These are phyloP conservation scores for Prunus armeniaca DNA, from an alignment of 306 rosid species.

Conservation along the genomic window DNA sequence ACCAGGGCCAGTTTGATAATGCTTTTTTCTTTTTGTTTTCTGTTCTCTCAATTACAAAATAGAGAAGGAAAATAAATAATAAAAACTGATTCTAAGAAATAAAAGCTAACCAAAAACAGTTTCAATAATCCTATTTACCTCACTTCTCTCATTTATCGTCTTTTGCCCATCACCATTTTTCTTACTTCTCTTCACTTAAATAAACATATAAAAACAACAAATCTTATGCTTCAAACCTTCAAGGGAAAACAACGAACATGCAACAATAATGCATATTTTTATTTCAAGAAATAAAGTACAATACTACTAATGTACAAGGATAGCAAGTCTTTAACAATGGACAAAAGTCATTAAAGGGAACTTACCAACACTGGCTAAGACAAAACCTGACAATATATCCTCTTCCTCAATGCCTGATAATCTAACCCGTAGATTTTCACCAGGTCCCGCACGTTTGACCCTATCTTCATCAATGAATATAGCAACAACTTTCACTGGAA, in stretches of 20 bases:
- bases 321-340: not conserved
- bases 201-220: not conserved
- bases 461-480: constrained; percentile 63
- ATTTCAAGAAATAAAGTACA: not conserved
- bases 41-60: not conserved
- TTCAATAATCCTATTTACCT: not conserved
- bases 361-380: constrained; percentile 82
- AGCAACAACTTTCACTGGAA: constrained; percentile 71
- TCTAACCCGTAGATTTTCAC: constrained; percentile 90
- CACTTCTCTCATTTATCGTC: not conserved
- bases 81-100: not conserved
- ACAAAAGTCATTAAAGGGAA: not conserved
- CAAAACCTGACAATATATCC: constrained; percentile 72
- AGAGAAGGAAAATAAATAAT: not conserved
- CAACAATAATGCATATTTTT: not conserved
- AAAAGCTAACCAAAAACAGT: not conserved
- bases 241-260: not conserved
- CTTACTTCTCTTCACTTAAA: not conserved
- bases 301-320: too few species aligned
- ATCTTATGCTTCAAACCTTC: not conserved
- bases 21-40: not conserved
- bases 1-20: not conserved
- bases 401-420: constrained; percentile 86
- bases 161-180: not conserved
- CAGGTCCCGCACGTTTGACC: constrained; percentile 91